A percentile compares a stretch with the other conserved stretches of the same genome.
Conservation (phyloP, 108 stramenopile genomes). For the Skeletonema marinoi region DNA sequence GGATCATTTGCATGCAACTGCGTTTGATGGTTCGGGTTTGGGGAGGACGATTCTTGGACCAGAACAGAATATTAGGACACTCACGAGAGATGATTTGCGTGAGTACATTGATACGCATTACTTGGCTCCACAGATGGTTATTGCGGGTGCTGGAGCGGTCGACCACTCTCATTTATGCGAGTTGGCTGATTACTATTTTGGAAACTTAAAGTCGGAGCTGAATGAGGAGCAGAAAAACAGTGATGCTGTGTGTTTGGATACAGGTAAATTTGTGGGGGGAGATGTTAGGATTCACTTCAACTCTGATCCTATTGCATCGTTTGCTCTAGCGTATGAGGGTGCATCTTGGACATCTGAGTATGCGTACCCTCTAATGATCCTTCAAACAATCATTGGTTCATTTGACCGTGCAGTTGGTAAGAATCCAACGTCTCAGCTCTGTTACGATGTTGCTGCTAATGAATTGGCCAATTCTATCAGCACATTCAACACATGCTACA, state of each 20-base stretch:
- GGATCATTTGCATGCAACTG: conserved; percentile 98
- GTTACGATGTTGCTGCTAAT: conserved; percentile 89
- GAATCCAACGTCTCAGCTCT: conserved; percentile 88
- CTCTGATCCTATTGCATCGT: conserved; percentile 90
- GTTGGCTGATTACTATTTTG: conserved; percentile 92
- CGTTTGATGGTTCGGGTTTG: conserved; percentile 92
- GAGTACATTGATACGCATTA: conserved; percentile 97
- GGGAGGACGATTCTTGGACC: conserved; percentile 98
- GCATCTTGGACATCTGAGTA: conserved; percentile 97
- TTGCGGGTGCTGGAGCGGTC: conserved; percentile 97
- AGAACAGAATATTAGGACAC: conserved; percentile 87
- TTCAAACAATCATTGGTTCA: conserved; percentile 96
- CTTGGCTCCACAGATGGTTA: conserved; percentile 97
- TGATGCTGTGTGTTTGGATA: conserved; percentile 87
- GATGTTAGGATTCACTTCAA: conserved; percentile 94
- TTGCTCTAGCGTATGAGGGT: conserved; percentile 96
- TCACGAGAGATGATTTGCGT: conserved; percentile 85
- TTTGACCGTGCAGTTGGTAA: conserved; percentile 95
- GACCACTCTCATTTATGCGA: conserved; percentile 91
- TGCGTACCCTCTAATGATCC: conserved; percentile 98
- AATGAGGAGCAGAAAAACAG: conserved; percentile 57
- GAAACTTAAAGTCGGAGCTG: conserved; percentile 69
- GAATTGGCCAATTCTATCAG: conserved; percentile 91
- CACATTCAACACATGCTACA: conserved; percentile 99
- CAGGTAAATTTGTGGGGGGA: conserved; percentile 93